These are phyloP conservation scores for Sambucus nigra DNA, from an alignment of 129 eudicot genomes.

Conservation along the genomic window DNA sequence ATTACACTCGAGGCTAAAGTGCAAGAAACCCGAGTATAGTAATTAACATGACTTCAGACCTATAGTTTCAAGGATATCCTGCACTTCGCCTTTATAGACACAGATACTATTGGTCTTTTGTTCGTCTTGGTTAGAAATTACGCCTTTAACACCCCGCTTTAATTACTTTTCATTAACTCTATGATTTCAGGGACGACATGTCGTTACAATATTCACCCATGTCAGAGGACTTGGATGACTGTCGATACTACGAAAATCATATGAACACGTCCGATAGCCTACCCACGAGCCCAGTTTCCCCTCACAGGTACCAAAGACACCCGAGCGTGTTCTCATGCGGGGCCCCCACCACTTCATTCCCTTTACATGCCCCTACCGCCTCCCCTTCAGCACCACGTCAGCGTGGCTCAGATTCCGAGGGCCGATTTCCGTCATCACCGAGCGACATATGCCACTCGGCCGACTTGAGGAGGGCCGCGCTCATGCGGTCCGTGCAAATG, in stretches of 20 bases:
- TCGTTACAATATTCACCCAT: slow-evolving; percentile 76
- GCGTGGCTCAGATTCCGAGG: slow-evolving; percentile 71
- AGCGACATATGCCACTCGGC: slow-evolving; percentile 98
- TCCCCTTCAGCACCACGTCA: slow-evolving; percentile 61
- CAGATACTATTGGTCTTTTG: too few species aligned
- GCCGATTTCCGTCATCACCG: slow-evolving; percentile 90
- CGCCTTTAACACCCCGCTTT: too few species aligned
- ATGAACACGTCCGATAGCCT: slow-evolving; percentile 55
- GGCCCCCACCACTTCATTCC: slow-evolving; percentile 33
- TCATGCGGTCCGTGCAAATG: slow-evolving; percentile 88
- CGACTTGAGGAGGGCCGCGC: slow-evolving; percentile 82
- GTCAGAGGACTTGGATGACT: slow-evolving; percentile 92
- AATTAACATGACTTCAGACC: too few species aligned
- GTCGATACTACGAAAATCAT: slow-evolving; percentile 47
- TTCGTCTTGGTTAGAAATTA: too few species aligned
- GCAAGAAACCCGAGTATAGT: too few species aligned
- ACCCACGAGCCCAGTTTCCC: slow-evolving; percentile 92
- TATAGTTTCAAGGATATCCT: too few species aligned
- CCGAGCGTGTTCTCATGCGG: slow-evolving; percentile 38
- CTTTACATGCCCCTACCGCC: slow-evolving; percentile 26
- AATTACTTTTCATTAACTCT: too few species aligned
- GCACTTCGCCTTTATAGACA: too few species aligned
- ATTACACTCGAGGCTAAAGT: too few species aligned
- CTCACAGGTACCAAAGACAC: slow-evolving; percentile 61
- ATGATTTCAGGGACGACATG: slow-evolving; percentile 64